Evolutionary conservation across 2,329 filamentous ascomycete genomes (phyloP).

Genomic region (Sarocladium oryzae): DNA sequence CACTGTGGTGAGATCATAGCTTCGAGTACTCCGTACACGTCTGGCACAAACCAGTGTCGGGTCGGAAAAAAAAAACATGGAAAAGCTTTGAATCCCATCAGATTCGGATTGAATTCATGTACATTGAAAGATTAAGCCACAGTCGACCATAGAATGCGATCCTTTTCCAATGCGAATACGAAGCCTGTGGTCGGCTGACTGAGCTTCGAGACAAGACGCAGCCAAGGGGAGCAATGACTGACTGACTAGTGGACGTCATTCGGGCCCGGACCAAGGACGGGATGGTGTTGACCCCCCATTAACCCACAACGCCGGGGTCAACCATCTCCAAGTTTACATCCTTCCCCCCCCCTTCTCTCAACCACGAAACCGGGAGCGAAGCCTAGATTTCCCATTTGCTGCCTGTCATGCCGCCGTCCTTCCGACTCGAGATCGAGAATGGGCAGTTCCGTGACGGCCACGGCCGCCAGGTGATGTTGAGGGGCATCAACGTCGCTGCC

Average conservation of each 20-base stretch:
- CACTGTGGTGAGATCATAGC: slow-evolving; percentile 5
- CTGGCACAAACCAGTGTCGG: no score
- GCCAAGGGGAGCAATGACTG: neutral
- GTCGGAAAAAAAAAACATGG: no score
- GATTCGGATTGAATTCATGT: no score
- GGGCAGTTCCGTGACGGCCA: slow-evolving; percentile 74
- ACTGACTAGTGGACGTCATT: neutral
- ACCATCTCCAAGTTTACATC: neutral
- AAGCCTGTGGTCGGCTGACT: neutral
- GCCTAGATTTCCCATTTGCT: neutral
- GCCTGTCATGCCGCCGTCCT: slow-evolving; percentile 41
- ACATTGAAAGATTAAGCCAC: no score
- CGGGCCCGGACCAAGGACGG: neutral
- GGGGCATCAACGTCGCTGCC: slow-evolving; percentile 89
- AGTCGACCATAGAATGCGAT: no score
- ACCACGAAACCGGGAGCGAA: neutral
- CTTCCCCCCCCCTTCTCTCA: neutral
- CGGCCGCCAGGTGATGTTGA: slow-evolving; percentile 78
- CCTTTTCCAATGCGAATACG: neutral
- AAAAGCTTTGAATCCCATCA: no score
- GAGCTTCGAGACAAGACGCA: neutral
- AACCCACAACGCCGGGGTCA: no score
- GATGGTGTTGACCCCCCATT: neutral
- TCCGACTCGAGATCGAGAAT: slow-evolving; percentile 78
- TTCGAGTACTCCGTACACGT: no score